Evolutionary conservation across 2,329 filamentous ascomycete genomes (phyloP), one percentile per base, ranked within the genome.

Genomic region (Aspergillus jensenii): DNA sequence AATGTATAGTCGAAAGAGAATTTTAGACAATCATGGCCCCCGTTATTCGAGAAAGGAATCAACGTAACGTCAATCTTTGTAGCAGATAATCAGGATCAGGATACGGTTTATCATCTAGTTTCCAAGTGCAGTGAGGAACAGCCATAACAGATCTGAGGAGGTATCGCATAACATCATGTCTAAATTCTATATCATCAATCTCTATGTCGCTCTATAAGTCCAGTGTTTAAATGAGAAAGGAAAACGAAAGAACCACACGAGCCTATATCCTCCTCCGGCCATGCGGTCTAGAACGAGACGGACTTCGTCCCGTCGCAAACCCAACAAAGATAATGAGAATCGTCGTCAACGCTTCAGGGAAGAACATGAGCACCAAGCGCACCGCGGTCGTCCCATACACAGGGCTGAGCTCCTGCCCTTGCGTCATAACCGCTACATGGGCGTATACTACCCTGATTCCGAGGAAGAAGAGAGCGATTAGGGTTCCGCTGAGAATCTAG

Each of bases 401-500:
- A 0, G 67, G 61, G 44, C 64, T 72, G 1, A 71, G 56, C 12
- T 51, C 50, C 11, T 49, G 35, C 6, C 57, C 51, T 40, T 67
- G 62, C 2, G 65, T 64, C 44, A 58, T 59, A 5, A 67, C 59
- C 8, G 65, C 58, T 17, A 66, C 52, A 7, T 67, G 57, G 14
- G 59, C 63, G 41, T 70, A 70, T 12, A 70, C 52, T 6, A 70
- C 60, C 0, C 70, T 61, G 23, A 73, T 59, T 1, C 68, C 66
- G 12, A 65, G 45, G 15, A 68, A 66, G 1, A 65, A 40, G 0
- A 72, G 61, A 19, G 53, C 41, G 31, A 53, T 25, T 3, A 57
- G n/a, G 15, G 44, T 47, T 14, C 41, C 52, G 11, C 59, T 49
- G 3, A 62, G 25, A 5, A 58, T 31, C 52, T 56, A 31, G 27